Evolutionary conservation across 257 asterid species (phyloP).

Genomic region (Fraxinus anomala): DNA sequence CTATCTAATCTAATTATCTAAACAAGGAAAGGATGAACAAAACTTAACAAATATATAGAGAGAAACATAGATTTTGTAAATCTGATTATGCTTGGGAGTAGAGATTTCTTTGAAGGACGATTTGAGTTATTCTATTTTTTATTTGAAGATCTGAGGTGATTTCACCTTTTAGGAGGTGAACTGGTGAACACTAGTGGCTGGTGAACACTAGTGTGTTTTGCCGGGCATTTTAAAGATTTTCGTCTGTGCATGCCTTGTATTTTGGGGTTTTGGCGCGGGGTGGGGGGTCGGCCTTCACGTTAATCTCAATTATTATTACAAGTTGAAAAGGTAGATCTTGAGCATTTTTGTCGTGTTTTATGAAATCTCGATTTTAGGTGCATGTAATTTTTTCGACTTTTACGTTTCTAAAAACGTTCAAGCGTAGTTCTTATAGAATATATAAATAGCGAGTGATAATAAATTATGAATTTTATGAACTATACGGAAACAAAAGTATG

Average conservation of each 20-base stretch:
- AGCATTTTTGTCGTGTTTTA: not conserved
- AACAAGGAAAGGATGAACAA: not conserved
- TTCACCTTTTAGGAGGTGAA: constrained; percentile 12
- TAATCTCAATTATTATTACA: not conserved
- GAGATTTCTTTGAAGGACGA: constrained; percentile 1
- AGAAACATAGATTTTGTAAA: constrained; percentile 13
- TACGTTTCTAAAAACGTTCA: too few species aligned
- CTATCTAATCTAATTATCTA: not conserved
- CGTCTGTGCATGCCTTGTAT: constrained; percentile 18
- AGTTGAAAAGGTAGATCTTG: not conserved
- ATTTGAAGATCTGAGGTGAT: constrained; percentile 3
- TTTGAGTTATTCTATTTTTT: not conserved
- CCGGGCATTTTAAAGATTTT: constrained; percentile 29
- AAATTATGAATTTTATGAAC: too few species aligned
- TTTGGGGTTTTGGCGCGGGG: not conserved
- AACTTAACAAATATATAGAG: constrained; percentile 17
- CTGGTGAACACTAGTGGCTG: not conserved
- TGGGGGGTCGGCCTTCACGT: not conserved
- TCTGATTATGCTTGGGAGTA: constrained; percentile 4
- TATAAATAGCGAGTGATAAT: too few species aligned
- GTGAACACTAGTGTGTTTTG: constrained; percentile 20
- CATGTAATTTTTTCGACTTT: not conserved
- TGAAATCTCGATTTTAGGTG: not conserved
- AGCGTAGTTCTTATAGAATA: too few species aligned
- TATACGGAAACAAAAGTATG: too few species aligned